Evolutionary conservation across 2,329 filamentous ascomycete genomes (phyloP).

Genomic region (Lachnellula hyalina): DNA sequence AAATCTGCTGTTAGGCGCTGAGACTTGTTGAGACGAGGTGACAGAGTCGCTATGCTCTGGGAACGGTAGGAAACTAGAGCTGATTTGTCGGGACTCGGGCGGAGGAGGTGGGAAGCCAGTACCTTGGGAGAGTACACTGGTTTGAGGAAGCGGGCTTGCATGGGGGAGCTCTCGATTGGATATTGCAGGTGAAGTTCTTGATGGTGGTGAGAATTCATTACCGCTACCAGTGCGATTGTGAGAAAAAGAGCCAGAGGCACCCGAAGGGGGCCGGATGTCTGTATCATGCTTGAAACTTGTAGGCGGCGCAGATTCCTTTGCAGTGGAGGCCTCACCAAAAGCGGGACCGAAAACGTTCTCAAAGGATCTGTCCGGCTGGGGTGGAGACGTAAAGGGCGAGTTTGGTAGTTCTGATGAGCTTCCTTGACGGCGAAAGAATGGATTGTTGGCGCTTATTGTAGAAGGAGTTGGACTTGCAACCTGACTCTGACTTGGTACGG

Average conservation of each 20-base stretch:
- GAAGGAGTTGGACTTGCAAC: constrained; percentile 67
- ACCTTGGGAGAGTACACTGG: constrained; percentile 31
- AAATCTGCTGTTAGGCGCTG: constrained; percentile 63
- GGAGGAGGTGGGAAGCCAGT: constrained; percentile 49
- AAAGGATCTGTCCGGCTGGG: constrained; percentile 62
- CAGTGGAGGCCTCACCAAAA: constrained; percentile 42
- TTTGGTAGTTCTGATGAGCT: constrained; percentile 48
- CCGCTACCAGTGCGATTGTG: constrained; percentile 21
- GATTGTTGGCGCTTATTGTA: constrained; percentile 76
- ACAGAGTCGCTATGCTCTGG: constrained; percentile 60
- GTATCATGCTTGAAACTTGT: constrained; percentile 54
- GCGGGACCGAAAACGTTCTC: constrained; percentile 81
- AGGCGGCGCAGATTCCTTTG: constrained; percentile 39
- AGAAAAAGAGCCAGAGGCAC: constrained; percentile 21
- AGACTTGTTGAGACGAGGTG: constrained; percentile 72
- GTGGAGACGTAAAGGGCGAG: constrained; percentile 39
- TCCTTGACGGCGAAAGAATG: constrained; percentile 76
- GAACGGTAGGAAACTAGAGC: constrained; percentile 70
- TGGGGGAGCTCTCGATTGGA: constrained; percentile 56
- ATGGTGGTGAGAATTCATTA: constrained; percentile 27
- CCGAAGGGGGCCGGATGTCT: constrained; percentile 20
- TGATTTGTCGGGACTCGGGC: constrained; percentile 71
- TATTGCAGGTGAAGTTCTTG: constrained; percentile 54
- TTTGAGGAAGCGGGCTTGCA: constrained; percentile 30
- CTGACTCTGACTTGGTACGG: constrained; percentile 35